phyloP scores from a whole-genome alignment of 2,329 filamentous ascomycete genomes.

The Pseudonectria buxi region DNA sequence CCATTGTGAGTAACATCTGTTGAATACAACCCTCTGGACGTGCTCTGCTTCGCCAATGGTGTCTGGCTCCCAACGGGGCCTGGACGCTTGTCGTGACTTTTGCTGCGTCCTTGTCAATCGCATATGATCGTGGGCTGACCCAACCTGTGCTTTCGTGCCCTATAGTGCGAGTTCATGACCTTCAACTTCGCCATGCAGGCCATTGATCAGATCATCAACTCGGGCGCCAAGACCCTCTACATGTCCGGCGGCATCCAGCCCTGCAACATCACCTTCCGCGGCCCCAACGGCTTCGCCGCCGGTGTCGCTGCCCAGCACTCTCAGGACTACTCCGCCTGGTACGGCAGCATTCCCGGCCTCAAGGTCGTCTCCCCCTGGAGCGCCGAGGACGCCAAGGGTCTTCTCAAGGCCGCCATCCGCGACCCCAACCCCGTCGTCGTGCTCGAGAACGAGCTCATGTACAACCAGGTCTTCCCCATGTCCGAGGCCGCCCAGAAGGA shows the following conservation, averaged over 20 bases:
- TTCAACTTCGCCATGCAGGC: conserved; percentile 99
- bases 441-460: conserved; percentile 83
- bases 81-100: conserved; percentile 1
- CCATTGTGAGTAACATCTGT: conserved; percentile 62
- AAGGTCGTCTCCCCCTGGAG: conserved; percentile 98
- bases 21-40: background rate
- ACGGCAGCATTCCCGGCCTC: conserved; percentile 92
- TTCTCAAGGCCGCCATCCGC: conserved; percentile 94
- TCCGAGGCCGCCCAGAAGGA: conserved; percentile 91
- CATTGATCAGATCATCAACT: conserved; percentile 99
- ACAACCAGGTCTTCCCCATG: conserved; percentile 94
- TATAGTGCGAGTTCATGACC: conserved; percentile 98
- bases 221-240: conserved; percentile 97
- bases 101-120: no score
- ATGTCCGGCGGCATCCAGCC: conserved; percentile 99
- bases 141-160: background rate
- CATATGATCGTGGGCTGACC: no score
- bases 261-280: conserved; percentile 99
- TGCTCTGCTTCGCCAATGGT: conserved; percentile 2
- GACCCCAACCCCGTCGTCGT: conserved; percentile 96
- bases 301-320: conserved; percentile 98
- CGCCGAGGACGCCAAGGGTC: conserved; percentile 95
- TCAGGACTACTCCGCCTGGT: conserved; percentile 98
- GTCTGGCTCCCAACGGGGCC: conserved; percentile 6
- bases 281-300: conserved; percentile 93